Base-by-base conservation (phyloP, 768 basidiomycete species). In the Xerocomellus intermedius region DNA sequence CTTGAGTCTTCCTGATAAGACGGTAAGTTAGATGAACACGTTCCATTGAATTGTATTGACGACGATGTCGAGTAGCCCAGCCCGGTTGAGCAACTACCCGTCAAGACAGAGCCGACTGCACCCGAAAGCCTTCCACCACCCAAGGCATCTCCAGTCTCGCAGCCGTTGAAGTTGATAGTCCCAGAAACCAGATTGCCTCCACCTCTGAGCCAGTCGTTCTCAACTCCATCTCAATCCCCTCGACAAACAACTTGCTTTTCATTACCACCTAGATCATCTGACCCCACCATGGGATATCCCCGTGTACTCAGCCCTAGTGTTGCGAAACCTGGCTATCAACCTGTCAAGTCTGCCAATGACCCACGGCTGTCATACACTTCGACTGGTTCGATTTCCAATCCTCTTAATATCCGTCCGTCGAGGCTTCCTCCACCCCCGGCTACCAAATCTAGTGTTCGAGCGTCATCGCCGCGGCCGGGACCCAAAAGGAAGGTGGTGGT, bases 371-470 rank as follows among this genome's bases (percentile, higher is more conserved):
- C 73, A 2, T 74, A 73, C 55, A 74, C 78, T 33, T 62, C 75
- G n/a, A 60, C 70, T 8, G 77, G 76, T 12, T 74, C 80, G 9
- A 64, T 74, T 24, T 76, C 73, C 0, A 86, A 86, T 63, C 82
- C 83, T 22, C 66, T 85, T 38, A 75, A 73, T 44, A 85, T 86
- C 50, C 73, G 76, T 24, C 81, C 84, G 14, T 80, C 83, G 14
- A 61, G 64, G 45, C 48, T 44, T 32, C 46, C 55, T n/a, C 69
- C 52, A 8, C 57, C 49, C 4, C 51, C 32, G 21, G 47, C 59
- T n/a, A 39, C 39, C 2, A 67, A 62, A 44, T 1, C 46, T 28
- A 19, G 5, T 48, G 14, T 42, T 2, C 67, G 56, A 36, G 30
- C n/a, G 36, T 44, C 55, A 3, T 13, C 67, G 6, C 67, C 67